A percentile compares a stretch with the other conserved stretches of the same genome.
phyloP scores from a whole-genome alignment of 805 yeast species.

The Yarrowia keelungensis region DNA sequence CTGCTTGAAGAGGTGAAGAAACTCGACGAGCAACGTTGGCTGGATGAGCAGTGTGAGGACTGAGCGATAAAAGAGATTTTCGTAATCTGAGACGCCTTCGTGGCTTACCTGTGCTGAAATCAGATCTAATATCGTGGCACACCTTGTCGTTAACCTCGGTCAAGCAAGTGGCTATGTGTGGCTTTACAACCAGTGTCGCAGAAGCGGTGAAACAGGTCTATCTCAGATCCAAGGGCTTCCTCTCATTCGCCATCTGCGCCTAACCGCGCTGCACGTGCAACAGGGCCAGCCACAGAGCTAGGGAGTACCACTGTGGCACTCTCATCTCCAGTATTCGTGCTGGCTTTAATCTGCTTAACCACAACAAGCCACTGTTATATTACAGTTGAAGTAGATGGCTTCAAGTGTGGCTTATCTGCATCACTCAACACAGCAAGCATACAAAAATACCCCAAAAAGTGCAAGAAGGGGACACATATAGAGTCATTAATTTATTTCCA shows the following conservation, averaged over 20 bases:
- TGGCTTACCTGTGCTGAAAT: background rate
- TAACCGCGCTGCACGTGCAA: constrained; percentile 15
- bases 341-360: constrained; percentile 20
- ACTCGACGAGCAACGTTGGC: constrained; percentile 22
- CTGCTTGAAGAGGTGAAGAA: constrained; percentile 33
- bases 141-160: background rate
- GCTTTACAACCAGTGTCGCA: constrained; percentile 8
- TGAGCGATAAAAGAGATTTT: background rate
- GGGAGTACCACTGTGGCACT: background rate
- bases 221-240: too few relatives aligned
- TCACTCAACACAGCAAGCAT: background rate
- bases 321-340: background rate
- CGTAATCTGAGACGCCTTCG: background rate
- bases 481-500: constrained; percentile 3
- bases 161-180: background rate
- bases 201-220: background rate
- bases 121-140: background rate
- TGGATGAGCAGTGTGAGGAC: constrained; percentile 32
- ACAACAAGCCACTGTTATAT: constrained; percentile 10
- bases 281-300: constrained; percentile 17
- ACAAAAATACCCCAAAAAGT: background rate
- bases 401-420: constrained; percentile 18
- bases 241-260: constrained; percentile 7
- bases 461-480: background rate
- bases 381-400: background rate